Evolutionary conservation across 2,329 filamentous ascomycete genomes (phyloP), one percentile per base, ranked within the genome.

Genomic region (Stemphylium beticola): DNA sequence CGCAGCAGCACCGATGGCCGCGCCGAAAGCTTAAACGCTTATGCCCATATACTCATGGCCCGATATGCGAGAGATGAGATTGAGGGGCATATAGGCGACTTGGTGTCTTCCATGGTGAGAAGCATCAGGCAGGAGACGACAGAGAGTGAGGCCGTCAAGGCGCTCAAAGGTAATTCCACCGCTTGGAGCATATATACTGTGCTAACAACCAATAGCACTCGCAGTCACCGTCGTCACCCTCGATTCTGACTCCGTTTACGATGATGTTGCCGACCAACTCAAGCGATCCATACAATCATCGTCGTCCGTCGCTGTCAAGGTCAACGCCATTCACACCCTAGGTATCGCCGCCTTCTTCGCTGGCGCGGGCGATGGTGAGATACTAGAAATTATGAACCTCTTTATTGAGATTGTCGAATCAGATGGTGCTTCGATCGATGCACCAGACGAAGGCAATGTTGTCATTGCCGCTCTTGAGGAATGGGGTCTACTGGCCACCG

Each of bases 401-500:
- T 78, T 93, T 24, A 77, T 93, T 10, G 89, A 92, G 54, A 91
- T 96, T 44, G 80, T 92, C 15, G 87, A 91, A 56, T 91, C 87
- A 7, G 92, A 96, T 62, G 92, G 92, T 2, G 82, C 88, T 34
- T 85, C 82, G 2, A 81, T 93, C 37, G 85, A 86, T 5, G 90
- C 91, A 0, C 80, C 83, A 32, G 91, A 96, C 66, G 88, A 87
- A 60, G 85, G 82, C 0, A 80, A 81, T 2, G 84, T 92, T 2
- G 91, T 96, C 1, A 82, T 85, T 3, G 89, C 91, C 0, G 90
- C 91, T 0, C 79, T 96, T 1, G 84, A 89, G 60, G 86, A 88
- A 54, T 96, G 91, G 90, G 88, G 88, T 1, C 89, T 93, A 60
- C 83, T 96, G 4, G 90, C 89, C 4, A 92, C 89, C 4, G 85